Evolutionary conservation across 371 early-diverging fungal species (phyloP).

Genomic region (Mortierella sp.): DNA sequence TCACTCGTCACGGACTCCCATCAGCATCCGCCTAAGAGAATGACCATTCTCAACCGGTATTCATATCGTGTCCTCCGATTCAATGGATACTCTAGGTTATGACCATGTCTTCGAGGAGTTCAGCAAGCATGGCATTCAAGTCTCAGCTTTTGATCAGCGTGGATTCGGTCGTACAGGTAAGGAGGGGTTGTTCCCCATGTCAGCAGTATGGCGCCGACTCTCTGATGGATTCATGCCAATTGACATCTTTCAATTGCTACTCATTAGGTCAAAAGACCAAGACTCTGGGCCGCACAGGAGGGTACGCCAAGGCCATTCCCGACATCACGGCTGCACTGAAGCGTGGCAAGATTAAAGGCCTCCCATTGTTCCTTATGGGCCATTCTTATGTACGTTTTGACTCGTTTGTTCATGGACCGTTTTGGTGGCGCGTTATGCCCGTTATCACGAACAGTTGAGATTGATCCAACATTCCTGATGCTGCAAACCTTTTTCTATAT

Average conservation of each 20-base stretch:
- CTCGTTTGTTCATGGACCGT: too few species aligned
- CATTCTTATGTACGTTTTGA: slow-evolving; percentile 68
- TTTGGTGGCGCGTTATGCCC: too few species aligned
- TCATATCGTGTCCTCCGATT: too few species aligned
- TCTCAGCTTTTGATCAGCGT: slow-evolving; percentile 71
- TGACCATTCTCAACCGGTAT: too few species aligned
- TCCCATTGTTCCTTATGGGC: slow-evolving; percentile 71
- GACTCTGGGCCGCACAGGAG: slow-evolving; percentile 63
- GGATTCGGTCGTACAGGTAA: slow-evolving; percentile 72
- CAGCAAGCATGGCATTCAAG: slow-evolving; percentile 63
- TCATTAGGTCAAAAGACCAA: slow-evolving; percentile 55
- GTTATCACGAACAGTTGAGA: too few species aligned
- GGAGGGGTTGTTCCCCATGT: too few species aligned
- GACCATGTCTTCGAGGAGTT: slow-evolving; percentile 64
- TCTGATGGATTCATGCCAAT: too few species aligned
- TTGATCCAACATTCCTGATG: too few species aligned
- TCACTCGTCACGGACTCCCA: neutral
- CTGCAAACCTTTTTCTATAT: neutral
- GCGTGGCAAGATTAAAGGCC: slow-evolving; percentile 51
- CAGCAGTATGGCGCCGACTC: too few species aligned
- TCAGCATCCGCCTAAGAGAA: too few species aligned
- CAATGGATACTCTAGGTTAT: too few species aligned
- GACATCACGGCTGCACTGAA: slow-evolving; percentile 69
- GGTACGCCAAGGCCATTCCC: slow-evolving; percentile 56
- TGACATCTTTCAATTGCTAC: too few species aligned